These are phyloP conservation scores for Vickermania ingenoplastis DNA, from an alignment of 208 protist species.

Conservation along the genomic window DNA sequence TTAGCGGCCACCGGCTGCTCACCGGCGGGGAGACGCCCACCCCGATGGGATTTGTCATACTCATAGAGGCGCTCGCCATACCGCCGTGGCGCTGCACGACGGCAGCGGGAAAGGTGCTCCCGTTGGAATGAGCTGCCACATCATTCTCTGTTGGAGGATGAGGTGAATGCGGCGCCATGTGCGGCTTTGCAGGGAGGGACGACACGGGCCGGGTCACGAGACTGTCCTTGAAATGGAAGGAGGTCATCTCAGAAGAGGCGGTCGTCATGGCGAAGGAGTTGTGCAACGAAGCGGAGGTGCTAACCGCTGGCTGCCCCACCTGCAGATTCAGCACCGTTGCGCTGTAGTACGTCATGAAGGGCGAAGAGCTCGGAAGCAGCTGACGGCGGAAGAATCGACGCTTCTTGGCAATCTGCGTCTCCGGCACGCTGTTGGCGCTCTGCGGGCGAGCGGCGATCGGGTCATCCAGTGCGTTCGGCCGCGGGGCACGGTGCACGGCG, in stretches of 20 bases:
- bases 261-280: not conserved
- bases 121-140: not conserved
- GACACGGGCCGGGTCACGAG: no score
- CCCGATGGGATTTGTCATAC: not conserved
- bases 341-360: slow-evolving; percentile 46
- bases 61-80: no score
- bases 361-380: slow-evolving; percentile 25
- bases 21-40: not conserved
- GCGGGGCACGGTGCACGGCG: not conserved
- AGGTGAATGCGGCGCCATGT: no score
- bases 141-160: no score
- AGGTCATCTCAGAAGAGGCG: not conserved
- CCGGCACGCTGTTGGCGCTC: not conserved
- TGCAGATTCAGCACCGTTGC: slow-evolving; percentile 9
- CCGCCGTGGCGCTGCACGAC: no score
- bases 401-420: not conserved
- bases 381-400: not conserved
- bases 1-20: not conserved
- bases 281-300: not conserved
- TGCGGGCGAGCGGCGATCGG: not conserved
- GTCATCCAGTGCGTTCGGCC: not conserved
- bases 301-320: not conserved
- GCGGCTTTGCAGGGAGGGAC: not conserved
- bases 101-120: no score
- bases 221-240: not conserved